Evolutionary conservation across 768 basidiomycete species (phyloP).

Genomic region (Leccinum barrowsii): DNA sequence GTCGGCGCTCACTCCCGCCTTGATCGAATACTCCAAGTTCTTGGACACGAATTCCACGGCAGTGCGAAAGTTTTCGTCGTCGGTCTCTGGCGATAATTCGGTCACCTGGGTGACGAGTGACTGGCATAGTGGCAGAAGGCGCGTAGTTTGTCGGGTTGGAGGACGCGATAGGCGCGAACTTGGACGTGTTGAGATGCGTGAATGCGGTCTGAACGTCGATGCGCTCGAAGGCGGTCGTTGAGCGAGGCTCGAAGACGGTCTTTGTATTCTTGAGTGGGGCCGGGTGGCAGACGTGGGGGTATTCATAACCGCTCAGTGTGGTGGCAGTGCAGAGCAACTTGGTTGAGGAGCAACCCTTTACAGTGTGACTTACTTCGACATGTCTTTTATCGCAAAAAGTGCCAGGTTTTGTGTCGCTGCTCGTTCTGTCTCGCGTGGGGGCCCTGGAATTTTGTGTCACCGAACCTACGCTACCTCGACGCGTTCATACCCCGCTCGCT

Average conservation of each 20-base stretch:
- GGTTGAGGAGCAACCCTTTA: not conserved
- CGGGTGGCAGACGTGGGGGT: conserved; percentile 17
- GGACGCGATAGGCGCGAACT: conserved; percentile 49
- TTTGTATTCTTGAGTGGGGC: conserved; percentile 23
- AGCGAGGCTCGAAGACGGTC: conserved; percentile 37
- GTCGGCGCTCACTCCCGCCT: conserved; percentile 56
- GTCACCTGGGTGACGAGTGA: conserved; percentile 53
- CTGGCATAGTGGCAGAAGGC: conserved; percentile 53
- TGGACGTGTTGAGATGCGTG: conserved; percentile 35
- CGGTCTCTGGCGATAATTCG: conserved; percentile 42
- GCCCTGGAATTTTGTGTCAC: not conserved
- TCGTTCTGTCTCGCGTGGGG: conserved; percentile 1
- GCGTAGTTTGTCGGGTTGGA: conserved; percentile 46
- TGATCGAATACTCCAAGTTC: conserved; percentile 54
- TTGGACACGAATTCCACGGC: conserved; percentile 57
- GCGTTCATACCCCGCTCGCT: conserved; percentile 24
- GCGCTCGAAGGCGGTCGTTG: conserved; percentile 42
- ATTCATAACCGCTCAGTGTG: conserved; percentile 12
- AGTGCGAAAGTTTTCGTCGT: conserved; percentile 43
- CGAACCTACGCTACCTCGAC: conserved; percentile 23
- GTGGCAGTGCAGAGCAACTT: conserved; percentile 6
- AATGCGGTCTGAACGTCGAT: conserved; percentile 34
- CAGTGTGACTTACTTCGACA: not conserved
- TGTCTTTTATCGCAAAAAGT: conserved; percentile 15
- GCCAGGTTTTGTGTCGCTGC: conserved; percentile 8